phyloP scores from a whole-genome alignment of 768 basidiomycete species.

The Naematelia encephala region DNA sequence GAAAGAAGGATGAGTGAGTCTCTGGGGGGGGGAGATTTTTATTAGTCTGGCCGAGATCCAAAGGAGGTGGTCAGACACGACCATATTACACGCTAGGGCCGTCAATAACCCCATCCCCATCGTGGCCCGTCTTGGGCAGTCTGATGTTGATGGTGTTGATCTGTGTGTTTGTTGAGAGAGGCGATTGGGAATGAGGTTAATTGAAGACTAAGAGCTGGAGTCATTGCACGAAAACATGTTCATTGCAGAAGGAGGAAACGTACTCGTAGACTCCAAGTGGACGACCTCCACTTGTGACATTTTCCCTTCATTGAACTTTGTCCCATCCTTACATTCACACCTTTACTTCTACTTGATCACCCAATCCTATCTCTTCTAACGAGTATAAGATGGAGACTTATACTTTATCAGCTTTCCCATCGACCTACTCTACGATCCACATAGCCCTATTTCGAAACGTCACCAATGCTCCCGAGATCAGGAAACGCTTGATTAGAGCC shows the following conservation, averaged over 20 bases:
- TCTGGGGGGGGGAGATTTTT: background rate
- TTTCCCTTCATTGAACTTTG: background rate
- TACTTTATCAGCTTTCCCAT: constrained; percentile 38
- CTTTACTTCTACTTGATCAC: too few species aligned
- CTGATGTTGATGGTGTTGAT: background rate
- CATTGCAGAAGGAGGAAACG: background rate
- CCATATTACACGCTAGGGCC: background rate
- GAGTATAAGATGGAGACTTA: constrained; percentile 50
- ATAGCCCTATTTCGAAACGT: constrained; percentile 68
- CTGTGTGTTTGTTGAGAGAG: background rate
- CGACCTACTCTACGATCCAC: constrained; percentile 53
- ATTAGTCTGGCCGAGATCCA: background rate
- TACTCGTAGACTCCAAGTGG: background rate
- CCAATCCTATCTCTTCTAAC: too few species aligned
- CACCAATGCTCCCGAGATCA: constrained; percentile 61
- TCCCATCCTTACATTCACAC: too few species aligned
- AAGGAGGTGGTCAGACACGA: background rate
- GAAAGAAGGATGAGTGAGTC: background rate
- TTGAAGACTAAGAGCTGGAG: too few species aligned
- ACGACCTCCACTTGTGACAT: background rate
- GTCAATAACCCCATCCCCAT: background rate
- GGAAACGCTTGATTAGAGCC: constrained; percentile 68
- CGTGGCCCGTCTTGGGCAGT: too few species aligned
- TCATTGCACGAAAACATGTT: too few species aligned
- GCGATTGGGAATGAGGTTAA: too few species aligned